A percentile compares a stretch with the other conserved stretches of the same genome.
Conservation (phyloP, 2,329 filamentous ascomycete genomes). For the Xylariaceae sp. region DNA sequence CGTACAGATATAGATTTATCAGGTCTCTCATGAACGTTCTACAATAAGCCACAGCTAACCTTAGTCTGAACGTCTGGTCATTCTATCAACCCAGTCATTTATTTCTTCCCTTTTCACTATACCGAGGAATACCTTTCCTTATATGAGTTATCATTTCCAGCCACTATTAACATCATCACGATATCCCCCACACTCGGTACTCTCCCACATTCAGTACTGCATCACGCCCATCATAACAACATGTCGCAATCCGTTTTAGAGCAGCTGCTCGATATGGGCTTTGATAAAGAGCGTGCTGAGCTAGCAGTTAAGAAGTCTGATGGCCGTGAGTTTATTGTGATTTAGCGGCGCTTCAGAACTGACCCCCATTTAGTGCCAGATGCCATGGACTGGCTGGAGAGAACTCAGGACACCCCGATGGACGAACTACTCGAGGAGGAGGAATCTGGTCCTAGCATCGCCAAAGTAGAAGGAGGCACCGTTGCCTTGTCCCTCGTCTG, state of each 20-base stretch:
- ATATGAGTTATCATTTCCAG: neutral
- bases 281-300: slow-evolving; percentile 81
- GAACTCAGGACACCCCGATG: slow-evolving; percentile 84
- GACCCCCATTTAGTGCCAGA: slow-evolving; percentile 69
- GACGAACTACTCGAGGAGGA: slow-evolving; percentile 76
- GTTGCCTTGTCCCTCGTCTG: slow-evolving; percentile 83
- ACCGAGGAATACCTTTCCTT: too few relatives aligned
- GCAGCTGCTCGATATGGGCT: slow-evolving; percentile 73
- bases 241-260: slow-evolving; percentile 67
- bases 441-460: slow-evolving; percentile 56
- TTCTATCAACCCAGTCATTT: neutral
- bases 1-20: neutral
- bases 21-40: neutral
- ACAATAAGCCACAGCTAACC: neutral
- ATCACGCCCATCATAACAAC: slow-evolving; percentile 33
- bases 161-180: too few relatives aligned
- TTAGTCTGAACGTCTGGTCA: neutral
- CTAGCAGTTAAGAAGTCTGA: slow-evolving; percentile 85
- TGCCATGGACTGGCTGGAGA: slow-evolving; percentile 93
- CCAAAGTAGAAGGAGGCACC: slow-evolving; percentile 72
- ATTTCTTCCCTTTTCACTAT: too few relatives aligned
- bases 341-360: neutral
- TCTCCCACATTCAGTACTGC: neutral
- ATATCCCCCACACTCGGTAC: neutral
- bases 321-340: slow-evolving; percentile 62